A percentile compares a stretch with the other conserved stretches of the same genome.
Conservation (phyloP, 768 basidiomycete genomes). For the Butyriboletus loyo region DNA sequence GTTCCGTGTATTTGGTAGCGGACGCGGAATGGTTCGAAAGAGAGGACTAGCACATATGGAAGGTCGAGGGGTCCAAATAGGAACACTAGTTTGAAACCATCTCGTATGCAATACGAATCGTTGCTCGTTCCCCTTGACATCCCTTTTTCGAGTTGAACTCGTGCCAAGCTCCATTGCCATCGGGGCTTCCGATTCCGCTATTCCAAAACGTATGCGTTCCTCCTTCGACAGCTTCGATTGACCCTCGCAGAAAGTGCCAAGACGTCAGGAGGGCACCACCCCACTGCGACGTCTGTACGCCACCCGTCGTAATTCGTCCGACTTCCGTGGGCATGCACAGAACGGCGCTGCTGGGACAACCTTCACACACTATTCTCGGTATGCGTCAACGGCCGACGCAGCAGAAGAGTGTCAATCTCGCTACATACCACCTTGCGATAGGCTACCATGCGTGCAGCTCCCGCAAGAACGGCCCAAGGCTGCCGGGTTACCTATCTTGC, state of each 20-base stretch:
- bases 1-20: slow-evolving; percentile 10
- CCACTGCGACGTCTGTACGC: slow-evolving; percentile 1
- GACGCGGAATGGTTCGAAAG: slow-evolving; percentile 6
- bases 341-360: slow-evolving; percentile 4
- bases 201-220: slow-evolving; percentile 7
- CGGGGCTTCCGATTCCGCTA: slow-evolving; percentile 30
- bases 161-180: slow-evolving; percentile 27
- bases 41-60: slow-evolving; percentile 20
- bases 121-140: slow-evolving; percentile 8
- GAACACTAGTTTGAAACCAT: slow-evolving; percentile 8
- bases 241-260: slow-evolving; percentile 16
- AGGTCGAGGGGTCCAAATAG: slow-evolving; percentile 10
- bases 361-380: slow-evolving; percentile 7
- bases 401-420: slow-evolving; percentile 2
- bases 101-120: slow-evolving; percentile 15
- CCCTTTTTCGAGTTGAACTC: slow-evolving; percentile 18
- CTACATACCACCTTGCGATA: slow-evolving; percentile 10
- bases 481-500: background rate
- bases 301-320: slow-evolving; percentile 10
- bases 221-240: slow-evolving; percentile 21
- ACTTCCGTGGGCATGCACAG: slow-evolving; percentile 11
- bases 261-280: slow-evolving; percentile 4
- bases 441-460: background rate
- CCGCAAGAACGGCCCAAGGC: slow-evolving; percentile 1
- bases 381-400: background rate